Base-by-base conservation (phyloP, 1,284 basidiomycete genomes). In the Veloboletus limbatus region DNA sequence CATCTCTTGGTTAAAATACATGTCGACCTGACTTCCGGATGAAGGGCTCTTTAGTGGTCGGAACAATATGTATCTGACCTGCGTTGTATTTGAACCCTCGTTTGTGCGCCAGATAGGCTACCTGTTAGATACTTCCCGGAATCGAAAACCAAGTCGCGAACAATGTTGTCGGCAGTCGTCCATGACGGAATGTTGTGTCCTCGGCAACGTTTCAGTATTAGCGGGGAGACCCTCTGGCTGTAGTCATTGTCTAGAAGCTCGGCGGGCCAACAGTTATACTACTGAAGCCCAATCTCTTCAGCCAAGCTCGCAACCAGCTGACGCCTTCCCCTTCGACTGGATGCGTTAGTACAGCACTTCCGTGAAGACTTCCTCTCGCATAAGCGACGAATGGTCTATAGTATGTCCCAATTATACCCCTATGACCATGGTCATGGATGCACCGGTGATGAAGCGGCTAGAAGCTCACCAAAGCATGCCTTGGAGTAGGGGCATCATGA, bases 401-500 rank as follows among this genome's bases (percentile, higher is more conserved):
- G 46, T 68, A 69, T 25, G 57, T 60, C 25, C 65, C 59, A 11
- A 67, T 34, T 25, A 68, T 45, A n/a, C 67, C 68, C 68, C 69
- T 69, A 33, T 9, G 40, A 47, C 26, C 34, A 33, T 8, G 20
- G 47, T 49, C 21, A 53, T 47, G 26, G 42, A 33, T 22, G 34
- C 3, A 26, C 40, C 25, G 25, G 41, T 10, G 6, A 32, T 39
- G 10, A 20, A 26, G 26, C 8, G 8, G 8, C 20, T 42, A 30
- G 9, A 22, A 30, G 26, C 73, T 47, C 52, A 85, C 85, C 85
- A 85, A 20, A 85, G 55, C n/a, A 76, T 70, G n/a, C 85, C 86
- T 59, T 88, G 85, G 25, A 82, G 39, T 14, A 88, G 60, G 3
- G 85, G 85, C 52, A 77, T 78, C 50, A 88, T 64, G 34, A 88